Evolutionary conservation across 257 asterid species (phyloP), one percentile per base, ranked within the genome.

Genomic region (Penstemon davidsonii): DNA sequence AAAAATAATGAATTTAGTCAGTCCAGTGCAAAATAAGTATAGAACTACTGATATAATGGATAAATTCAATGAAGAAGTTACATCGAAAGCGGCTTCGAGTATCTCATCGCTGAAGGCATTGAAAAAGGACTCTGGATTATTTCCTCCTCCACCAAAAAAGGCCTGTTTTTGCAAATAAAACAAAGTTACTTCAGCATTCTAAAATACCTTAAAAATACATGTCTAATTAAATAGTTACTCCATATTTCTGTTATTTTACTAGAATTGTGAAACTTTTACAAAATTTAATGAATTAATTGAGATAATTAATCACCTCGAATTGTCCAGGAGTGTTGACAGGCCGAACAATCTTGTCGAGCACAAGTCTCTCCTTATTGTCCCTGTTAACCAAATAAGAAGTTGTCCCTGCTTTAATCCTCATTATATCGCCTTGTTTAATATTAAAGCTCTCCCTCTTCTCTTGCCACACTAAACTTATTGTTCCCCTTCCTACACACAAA

Each of bases 71-170:
- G 0, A 11, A 6, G 6, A 60, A 5, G 41, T 67, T 70, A 85
- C 93, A 18, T 87, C 83, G 62, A 87, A 78, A 2, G 87, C 88
- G 0, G 96, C 92, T 74, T 89, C 85, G 0, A 86, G 89, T 41
- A 89, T 74, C 7, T 84, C 92, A 4, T 72, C 55, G 76, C 95
- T 83, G 78, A 92, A 92, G 11, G 81, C 81, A 7, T 37, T 72
- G 77, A 45, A 81, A 69, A 70, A 85, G 0, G 95, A 86, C 10
- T 84, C 78, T 0, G 81, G 84, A 3, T 84, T 82, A n/a, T 81
- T 75, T 11, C 86, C 93, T 49, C 94, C 95, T 3, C 86, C 82
- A 0, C 82, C 89, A 52, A 73, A 88, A 53, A 83, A 91, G 5
- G 75, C 38, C 96, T 88, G 64, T 12, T 10, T 11, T 4, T 7